Percentiles rank a stretch among this genome's conserved stretches.
These are phyloP conservation scores for Xylaria digitata DNA, from an alignment of 2,329 filamentous ascomycete genomes.

Conservation along the genomic window DNA sequence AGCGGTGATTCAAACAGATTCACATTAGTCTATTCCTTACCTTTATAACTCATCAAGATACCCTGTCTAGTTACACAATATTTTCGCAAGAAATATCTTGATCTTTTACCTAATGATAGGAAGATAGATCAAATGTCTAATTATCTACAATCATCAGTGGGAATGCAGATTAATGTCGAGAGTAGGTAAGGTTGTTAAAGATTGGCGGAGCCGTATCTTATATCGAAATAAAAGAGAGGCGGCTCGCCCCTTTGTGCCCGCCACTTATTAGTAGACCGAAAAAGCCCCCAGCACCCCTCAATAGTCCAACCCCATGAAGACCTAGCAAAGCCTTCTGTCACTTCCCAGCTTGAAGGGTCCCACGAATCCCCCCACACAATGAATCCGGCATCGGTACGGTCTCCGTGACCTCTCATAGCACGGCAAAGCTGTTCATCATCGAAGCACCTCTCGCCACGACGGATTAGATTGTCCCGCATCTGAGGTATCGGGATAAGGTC, in stretches of 20 bases:
- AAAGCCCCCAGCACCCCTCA: conserved; percentile 33
- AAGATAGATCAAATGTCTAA: too few relatives aligned
- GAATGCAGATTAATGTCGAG: too few relatives aligned
- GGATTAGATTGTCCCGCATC: conserved; percentile 52
- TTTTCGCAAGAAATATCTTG: too few relatives aligned
- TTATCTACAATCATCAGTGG: too few relatives aligned
- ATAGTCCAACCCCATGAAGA: conserved; percentile 34
- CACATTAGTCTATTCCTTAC: too few relatives aligned
- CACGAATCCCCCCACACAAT: conserved; percentile 40
- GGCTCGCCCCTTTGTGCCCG: conserved; percentile 34
- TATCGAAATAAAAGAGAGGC: conserved; percentile 27
- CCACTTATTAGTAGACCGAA: conserved; percentile 37
- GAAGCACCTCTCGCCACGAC: conserved; percentile 9
- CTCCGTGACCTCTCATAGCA: conserved; percentile 17
- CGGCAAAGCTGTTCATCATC: conserved; percentile 43
- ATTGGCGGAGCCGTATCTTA: neutral
- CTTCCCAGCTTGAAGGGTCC: conserved; percentile 35
- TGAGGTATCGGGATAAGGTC: conserved; percentile 52
- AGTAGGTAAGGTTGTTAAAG: too few relatives aligned
- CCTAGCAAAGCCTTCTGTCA: conserved; percentile 33
- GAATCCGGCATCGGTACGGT: conserved; percentile 12
- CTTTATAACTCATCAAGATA: too few relatives aligned
- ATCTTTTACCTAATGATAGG: too few relatives aligned
- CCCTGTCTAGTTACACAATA: too few relatives aligned
- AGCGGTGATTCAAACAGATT: too few relatives aligned